Evolutionary conservation across 2,329 filamentous ascomycete species (phyloP).

Genomic region (Simplicillium aogashimaense): DNA sequence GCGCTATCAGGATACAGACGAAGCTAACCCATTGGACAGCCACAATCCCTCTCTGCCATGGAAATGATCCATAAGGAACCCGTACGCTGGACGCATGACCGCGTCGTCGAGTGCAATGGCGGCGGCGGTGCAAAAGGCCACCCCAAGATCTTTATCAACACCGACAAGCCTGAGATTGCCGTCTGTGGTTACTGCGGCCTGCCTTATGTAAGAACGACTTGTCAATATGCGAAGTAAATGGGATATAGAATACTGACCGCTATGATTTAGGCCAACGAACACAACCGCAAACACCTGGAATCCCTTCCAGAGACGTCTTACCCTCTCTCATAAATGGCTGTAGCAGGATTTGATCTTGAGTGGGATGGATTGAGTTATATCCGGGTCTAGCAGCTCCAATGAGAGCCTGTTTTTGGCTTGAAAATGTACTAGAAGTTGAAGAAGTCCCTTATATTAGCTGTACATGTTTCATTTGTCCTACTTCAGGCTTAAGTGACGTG

Average conservation of each 20-base stretch:
- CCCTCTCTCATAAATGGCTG: slow-evolving; percentile 50
- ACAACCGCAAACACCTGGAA: slow-evolving; percentile 76
- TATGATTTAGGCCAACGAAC: slow-evolving; percentile 66
- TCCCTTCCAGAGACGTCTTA: slow-evolving; percentile 72
- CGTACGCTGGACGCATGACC: slow-evolving; percentile 80
- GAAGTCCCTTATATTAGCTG: not conserved
- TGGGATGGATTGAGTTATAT: not conserved
- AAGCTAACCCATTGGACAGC: slow-evolving; percentile 43
- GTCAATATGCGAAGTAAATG: not conserved
- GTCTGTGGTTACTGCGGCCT: slow-evolving; percentile 87
- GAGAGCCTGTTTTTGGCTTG: not conserved
- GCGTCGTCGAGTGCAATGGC: slow-evolving; percentile 79
- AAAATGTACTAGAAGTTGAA: not conserved
- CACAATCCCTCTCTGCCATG: slow-evolving; percentile 81
- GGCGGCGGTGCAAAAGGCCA: slow-evolving; percentile 86
- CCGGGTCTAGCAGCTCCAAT: not conserved
- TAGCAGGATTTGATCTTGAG: not conserved
- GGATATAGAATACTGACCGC: slow-evolving; percentile 3
- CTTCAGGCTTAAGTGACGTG: not conserved
- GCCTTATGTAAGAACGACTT: slow-evolving; percentile 62
- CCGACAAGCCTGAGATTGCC: slow-evolving; percentile 90
- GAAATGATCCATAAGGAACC: slow-evolving; percentile 94
- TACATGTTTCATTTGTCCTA: not conserved
- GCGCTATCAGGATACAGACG: slow-evolving; percentile 3
- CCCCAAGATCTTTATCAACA: slow-evolving; percentile 93